Conservation (phyloP, 2,329 filamentous ascomycete species). For the Pseudogymnoascus sp. region DNA sequence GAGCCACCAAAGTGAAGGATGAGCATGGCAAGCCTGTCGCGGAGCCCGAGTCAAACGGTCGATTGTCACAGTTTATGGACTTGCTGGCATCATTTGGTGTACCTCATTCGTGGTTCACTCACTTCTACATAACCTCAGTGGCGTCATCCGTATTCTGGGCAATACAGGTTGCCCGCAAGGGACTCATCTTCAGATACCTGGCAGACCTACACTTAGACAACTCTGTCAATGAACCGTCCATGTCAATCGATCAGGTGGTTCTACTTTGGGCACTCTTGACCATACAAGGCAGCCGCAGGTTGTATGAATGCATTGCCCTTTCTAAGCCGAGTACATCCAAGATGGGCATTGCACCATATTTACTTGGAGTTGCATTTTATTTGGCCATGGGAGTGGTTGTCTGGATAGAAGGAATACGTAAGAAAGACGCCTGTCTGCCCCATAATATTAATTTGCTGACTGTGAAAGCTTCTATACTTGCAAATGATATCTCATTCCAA, state of each 20-base stretch:
- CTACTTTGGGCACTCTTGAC: slow-evolving; percentile 66
- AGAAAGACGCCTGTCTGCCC: slow-evolving; percentile 22
- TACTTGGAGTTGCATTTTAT: slow-evolving; percentile 73
- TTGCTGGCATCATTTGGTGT: slow-evolving; percentile 36
- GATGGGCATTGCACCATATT: slow-evolving; percentile 84
- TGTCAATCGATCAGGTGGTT: slow-evolving; percentile 53
- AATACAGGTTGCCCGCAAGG: slow-evolving; percentile 49
- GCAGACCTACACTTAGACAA: slow-evolving; percentile 26
- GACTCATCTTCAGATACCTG: slow-evolving; percentile 44
- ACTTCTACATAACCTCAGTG: slow-evolving; percentile 75
- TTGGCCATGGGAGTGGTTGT: slow-evolving; percentile 62
- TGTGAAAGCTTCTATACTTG: slow-evolving; percentile 1
- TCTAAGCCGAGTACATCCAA: slow-evolving; percentile 55
- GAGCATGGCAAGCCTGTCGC: slow-evolving; percentile 6
- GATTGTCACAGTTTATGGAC: slow-evolving; percentile 16
- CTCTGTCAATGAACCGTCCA: slow-evolving; percentile 26
- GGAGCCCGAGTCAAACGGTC: background rate
- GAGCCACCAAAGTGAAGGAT: slow-evolving; percentile 13
- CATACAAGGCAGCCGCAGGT: slow-evolving; percentile 63
- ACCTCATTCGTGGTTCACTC: slow-evolving; percentile 81
- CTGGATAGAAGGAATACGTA: slow-evolving; percentile 77
- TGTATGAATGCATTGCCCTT: slow-evolving; percentile 66
- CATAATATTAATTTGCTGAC: slow-evolving; percentile 16
- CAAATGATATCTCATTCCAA: slow-evolving; percentile 8
- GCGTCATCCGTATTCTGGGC: slow-evolving; percentile 67